Conservation (phyloP, 2,329 filamentous ascomycete species). For the Gaeumannomyces sp. region DNA sequence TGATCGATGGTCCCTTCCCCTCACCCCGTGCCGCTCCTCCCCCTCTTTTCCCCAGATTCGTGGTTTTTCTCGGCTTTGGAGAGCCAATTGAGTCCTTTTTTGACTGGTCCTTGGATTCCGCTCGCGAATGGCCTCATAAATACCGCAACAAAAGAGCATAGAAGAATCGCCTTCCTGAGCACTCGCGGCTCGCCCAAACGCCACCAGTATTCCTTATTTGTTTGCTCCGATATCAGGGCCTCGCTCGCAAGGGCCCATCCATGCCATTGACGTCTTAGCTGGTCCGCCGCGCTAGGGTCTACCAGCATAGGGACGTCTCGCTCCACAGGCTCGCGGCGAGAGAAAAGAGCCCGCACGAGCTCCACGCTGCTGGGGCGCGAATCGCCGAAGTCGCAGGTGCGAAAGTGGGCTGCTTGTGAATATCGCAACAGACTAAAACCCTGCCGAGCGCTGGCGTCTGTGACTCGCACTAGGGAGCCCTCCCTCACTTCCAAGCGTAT, state of each 20-base stretch:
- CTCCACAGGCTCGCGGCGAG: background rate
- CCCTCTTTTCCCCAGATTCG: background rate
- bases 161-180: too few species aligned
- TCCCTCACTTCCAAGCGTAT: background rate
- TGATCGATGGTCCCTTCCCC: background rate
- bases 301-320: background rate
- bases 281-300: background rate
- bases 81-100: too few species aligned
- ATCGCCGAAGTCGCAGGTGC: background rate
- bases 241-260: background rate
- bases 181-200: too few species aligned
- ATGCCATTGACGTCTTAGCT: background rate
- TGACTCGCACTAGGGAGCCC: background rate
- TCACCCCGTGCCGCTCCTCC: background rate
- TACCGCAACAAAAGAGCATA: background rate
- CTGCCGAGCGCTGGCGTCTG: background rate
- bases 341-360: background rate
- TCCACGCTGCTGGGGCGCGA: background rate
- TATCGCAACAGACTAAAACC: background rate
- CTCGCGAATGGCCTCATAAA: background rate
- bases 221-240: background rate
- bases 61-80: background rate
- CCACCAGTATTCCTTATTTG: too few species aligned
- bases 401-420: conserved; percentile 1
- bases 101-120: too few species aligned